Evolutionary conservation across 192 early-diverging fungal genomes (phyloP).

Genomic region (Fimicolochytrium jonesii): DNA sequence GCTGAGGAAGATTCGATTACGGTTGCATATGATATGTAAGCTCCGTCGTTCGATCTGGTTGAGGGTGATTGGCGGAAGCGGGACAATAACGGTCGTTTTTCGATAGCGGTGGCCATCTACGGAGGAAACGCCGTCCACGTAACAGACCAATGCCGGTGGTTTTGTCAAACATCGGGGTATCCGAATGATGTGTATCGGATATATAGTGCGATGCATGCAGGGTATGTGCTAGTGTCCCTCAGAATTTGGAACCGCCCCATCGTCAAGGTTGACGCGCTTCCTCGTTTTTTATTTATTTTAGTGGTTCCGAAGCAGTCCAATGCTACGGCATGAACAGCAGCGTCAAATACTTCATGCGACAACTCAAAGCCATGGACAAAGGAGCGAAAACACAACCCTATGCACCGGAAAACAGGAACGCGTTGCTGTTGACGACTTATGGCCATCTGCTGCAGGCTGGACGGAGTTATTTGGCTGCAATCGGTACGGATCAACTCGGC

Average conservation of each 20-base stretch:
- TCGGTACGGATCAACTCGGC: slow-evolving; percentile 39
- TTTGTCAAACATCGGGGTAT: slow-evolving; percentile 12
- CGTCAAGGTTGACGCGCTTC: neutral
- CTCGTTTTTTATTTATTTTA: neutral
- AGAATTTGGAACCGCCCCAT: neutral
- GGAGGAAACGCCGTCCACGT: slow-evolving; percentile 34
- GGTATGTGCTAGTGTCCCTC: slow-evolving; percentile 25
- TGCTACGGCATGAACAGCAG: slow-evolving; percentile 44
- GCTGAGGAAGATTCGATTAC: slow-evolving; percentile 26
- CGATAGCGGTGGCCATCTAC: slow-evolving; percentile 29
- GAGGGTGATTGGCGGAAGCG: no score
- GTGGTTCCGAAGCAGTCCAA: slow-evolving; percentile 37
- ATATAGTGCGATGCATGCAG: slow-evolving; percentile 41
- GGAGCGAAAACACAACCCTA: slow-evolving; percentile 17
- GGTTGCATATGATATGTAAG: slow-evolving; percentile 61
- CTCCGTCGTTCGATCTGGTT: neutral
- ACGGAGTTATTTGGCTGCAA: slow-evolving; percentile 53
- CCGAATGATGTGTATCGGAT: slow-evolving; percentile 46
- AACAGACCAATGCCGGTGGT: slow-evolving; percentile 29
- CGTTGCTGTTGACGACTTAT: slow-evolving; percentile 50
- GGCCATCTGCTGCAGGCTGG: slow-evolving; percentile 58
- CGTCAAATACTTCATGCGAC: slow-evolving; percentile 55
- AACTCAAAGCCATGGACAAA: slow-evolving; percentile 42
- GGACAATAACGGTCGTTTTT: neutral
- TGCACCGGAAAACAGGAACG: slow-evolving; percentile 25